Evolutionary conservation across 805 yeast species (phyloP).

Genomic region (Candida wancherniae): DNA sequence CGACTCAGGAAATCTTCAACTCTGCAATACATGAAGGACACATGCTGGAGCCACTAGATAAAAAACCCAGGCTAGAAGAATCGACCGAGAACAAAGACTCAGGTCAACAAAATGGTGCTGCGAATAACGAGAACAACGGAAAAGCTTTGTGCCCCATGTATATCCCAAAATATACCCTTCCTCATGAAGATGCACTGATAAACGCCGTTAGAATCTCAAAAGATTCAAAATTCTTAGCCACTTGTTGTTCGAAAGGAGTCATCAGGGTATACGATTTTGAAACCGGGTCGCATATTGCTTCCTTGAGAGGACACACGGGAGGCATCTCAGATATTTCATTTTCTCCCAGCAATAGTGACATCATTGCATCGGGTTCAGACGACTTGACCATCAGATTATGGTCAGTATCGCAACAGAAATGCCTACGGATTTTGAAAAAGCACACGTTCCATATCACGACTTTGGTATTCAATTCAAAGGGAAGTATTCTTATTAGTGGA

Average conservation of each 20-base stretch:
- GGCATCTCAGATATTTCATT: conserved; percentile 77
- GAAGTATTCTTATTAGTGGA: conserved; percentile 75
- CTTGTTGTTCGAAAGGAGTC: conserved; percentile 33
- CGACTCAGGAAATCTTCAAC: too few relatives aligned
- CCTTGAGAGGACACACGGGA: conserved; percentile 53
- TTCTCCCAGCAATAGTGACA: conserved; percentile 63
- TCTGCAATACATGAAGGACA: too few relatives aligned
- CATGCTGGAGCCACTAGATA: conserved; percentile 7
- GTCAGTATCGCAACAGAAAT: conserved; percentile 49
- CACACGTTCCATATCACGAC: conserved; percentile 83
- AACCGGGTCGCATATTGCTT: conserved; percentile 14
- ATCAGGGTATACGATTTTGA: conserved; percentile 23
- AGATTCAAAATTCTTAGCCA: conserved; percentile 53
- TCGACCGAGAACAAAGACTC: not conserved
- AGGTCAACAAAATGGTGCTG: not conserved
- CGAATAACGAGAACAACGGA: too few relatives aligned
- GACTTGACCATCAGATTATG: conserved; percentile 77
- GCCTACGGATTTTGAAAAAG: conserved; percentile 53
- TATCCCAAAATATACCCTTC: conserved; percentile 10
- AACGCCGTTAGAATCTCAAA: conserved; percentile 60
- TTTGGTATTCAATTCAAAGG: conserved; percentile 65
- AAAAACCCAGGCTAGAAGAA: conserved; percentile 2
- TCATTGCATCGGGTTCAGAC: conserved; percentile 81
- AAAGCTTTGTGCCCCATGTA: conserved; percentile 10
- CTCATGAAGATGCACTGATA: conserved; percentile 9